Evolutionary conservation across 2,329 filamentous ascomycete genomes (phyloP).

Genomic region (Fusarium humuli): DNA sequence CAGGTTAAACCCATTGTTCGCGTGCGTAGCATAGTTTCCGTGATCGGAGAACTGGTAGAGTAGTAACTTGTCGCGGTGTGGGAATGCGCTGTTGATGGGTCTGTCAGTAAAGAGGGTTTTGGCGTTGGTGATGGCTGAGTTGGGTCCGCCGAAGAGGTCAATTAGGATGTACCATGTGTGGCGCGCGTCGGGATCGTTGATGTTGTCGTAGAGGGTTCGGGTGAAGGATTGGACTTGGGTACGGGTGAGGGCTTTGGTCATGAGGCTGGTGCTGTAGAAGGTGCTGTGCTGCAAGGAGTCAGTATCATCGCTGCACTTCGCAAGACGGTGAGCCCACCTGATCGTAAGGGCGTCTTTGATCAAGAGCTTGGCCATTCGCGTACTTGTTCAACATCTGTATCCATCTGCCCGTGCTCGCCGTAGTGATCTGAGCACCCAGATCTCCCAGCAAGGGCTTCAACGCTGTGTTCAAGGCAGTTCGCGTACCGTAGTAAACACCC

Average conservation of each 20-base stretch:
- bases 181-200: constrained; percentile 18
- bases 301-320: not conserved
- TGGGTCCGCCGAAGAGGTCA: constrained; percentile 50
- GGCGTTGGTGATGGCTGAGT: constrained; percentile 52
- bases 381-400: constrained; percentile 43
- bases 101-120: constrained; percentile 9
- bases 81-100: constrained; percentile 50
- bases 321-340: constrained; percentile 17
- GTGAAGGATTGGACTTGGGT: constrained; percentile 41
- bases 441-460: constrained; percentile 39
- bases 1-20: constrained; percentile 49
- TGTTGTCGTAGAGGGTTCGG: constrained; percentile 32
- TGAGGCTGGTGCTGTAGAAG: constrained; percentile 49
- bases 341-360: constrained; percentile 45
- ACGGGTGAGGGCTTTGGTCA: constrained; percentile 44
- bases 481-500: constrained; percentile 47
- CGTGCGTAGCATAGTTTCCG: constrained; percentile 46
- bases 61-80: constrained; percentile 59
- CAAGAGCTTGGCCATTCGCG: constrained; percentile 31
- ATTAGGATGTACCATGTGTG: constrained; percentile 44
- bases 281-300: constrained; percentile 42
- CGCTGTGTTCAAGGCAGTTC: constrained; percentile 21
- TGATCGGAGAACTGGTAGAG: constrained; percentile 64
- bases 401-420: constrained; percentile 42
- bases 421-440: constrained; percentile 17